Percentiles rank a stretch among this genome's conserved stretches.
Conservation (phyloP, 164 flowering plant genomes). For the Berberis thunbergii region DNA sequence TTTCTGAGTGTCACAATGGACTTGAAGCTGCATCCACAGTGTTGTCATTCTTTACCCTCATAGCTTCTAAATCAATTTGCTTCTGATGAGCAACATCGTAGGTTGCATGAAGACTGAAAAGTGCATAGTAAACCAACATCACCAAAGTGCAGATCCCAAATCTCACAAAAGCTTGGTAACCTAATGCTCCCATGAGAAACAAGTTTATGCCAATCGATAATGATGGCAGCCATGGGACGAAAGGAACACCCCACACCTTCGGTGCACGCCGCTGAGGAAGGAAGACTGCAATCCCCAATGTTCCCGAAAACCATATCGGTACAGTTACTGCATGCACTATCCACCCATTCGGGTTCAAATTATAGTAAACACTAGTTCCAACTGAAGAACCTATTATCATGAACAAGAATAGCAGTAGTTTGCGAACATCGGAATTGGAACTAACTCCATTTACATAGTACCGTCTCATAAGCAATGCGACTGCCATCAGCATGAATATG, state of each 20-base stretch:
- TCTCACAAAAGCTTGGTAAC: conserved; percentile 45
- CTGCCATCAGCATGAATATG: conserved; percentile 75
- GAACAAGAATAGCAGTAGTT: conserved; percentile 28
- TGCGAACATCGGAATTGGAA: conserved; percentile 21
- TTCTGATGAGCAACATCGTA: conserved; percentile 59
- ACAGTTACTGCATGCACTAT: conserved; percentile 37
- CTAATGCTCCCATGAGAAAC: conserved; percentile 83
- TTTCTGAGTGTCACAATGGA: no score
- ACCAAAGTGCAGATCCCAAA: conserved; percentile 57
- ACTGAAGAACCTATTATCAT: conserved; percentile 44
- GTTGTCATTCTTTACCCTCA: neutral
- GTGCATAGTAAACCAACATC: conserved; percentile 62
- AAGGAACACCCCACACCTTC: conserved; percentile 70
- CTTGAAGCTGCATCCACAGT: no score
- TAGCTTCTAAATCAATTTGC: neutral
- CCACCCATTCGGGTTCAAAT: conserved; percentile 34
- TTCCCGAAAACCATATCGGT: conserved; percentile 49
- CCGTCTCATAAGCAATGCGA: conserved; percentile 67
- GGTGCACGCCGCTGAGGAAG: conserved; percentile 43
- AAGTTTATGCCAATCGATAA: conserved; percentile 63
- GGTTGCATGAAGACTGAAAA: conserved; percentile 78
- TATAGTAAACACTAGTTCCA: conserved; percentile 39
- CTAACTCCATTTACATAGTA: conserved; percentile 49
- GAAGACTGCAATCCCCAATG: conserved; percentile 37
- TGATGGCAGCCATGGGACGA: conserved; percentile 86